phyloP scores from a whole-genome alignment of 805 yeast genomes.

The Cyberlindnera euphorbiae region DNA sequence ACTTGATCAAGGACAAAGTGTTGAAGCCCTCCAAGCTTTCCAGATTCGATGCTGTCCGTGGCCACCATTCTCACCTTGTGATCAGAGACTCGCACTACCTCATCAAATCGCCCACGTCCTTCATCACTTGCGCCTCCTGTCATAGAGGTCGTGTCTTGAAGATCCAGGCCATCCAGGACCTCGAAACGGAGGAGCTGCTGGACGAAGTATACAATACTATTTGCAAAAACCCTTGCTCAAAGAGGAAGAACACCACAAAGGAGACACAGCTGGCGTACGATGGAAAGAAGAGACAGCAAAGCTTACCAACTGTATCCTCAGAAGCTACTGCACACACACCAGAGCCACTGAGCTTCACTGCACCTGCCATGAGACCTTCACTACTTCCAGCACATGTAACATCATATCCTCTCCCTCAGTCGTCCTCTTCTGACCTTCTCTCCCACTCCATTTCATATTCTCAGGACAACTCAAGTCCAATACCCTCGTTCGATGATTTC shows the following conservation, averaged over 20 bases:
- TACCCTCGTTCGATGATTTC: constrained; percentile 22
- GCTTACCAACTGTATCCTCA: no score
- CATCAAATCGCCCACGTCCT: constrained; percentile 23
- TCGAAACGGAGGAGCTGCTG: constrained; percentile 18
- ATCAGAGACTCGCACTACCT: constrained; percentile 27
- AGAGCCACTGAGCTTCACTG: no score
- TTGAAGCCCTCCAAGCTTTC: constrained; percentile 24
- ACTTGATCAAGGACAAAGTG: constrained; percentile 23
- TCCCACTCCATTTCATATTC: background rate
- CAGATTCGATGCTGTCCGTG: constrained; percentile 13
- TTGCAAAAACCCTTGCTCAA: constrained; percentile 22
- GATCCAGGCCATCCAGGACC: constrained; percentile 18
- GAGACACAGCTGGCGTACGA: constrained; percentile 12
- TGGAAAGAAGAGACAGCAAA: constrained; percentile 1
- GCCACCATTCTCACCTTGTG: constrained; percentile 26
- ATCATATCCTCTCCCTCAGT: constrained; percentile 10
- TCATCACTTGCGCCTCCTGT: constrained; percentile 26
- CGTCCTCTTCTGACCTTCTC: constrained; percentile 1
- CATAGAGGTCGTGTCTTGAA: constrained; percentile 27
- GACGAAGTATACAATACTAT: constrained; percentile 23
- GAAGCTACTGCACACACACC: no score
- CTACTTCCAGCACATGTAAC: background rate
- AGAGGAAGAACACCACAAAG: constrained; percentile 21
- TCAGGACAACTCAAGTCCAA: constrained; percentile 2
- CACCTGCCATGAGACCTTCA: background rate